Evolutionary conservation across 164 flowering plant genomes (phyloP), one percentile per base, ranked within the genome.

Genomic region (Magnolia sinica): DNA sequence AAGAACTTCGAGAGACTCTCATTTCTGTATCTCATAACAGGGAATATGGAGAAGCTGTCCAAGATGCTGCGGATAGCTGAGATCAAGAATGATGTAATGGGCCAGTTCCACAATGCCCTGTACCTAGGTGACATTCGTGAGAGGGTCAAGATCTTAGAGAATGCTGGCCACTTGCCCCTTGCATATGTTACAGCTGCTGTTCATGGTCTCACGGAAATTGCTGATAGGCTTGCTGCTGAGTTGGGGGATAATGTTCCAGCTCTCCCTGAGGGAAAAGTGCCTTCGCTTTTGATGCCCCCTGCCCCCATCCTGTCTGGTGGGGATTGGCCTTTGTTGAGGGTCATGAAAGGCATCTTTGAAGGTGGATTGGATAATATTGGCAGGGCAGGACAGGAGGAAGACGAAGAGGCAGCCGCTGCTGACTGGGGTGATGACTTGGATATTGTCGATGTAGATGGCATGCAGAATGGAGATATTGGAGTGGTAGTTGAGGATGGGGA

Each of bases 41-140:
- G 98, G 6, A 93, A 95, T 76, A 70, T 84, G 71, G 96, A 89
- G 1, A 95, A 95, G 79, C 81, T 95, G 65, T 89, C 97, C 59
- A 95, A 95, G 73, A 93, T 95, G 98, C 80, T 94, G 84, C 92
- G 86, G 76, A 92, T 94, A 76, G 97, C 94, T 9, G 97, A 94
- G 81, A 89, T 91, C 0, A 91, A 91, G 84, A 89, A 92, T 82
- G 98, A 94, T 76, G 90, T 91, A 22, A 94, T 94, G 98, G 97
- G 98, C 67, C 97, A 92, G 76, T 94, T 92, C 78, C 98, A 94
- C 61, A 91, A 94, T 84, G 90, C 98, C 18, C 80, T 95, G n/a
- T 93, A 95, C 76, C 77, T 93, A 64, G 98, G 98, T 79, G 93
- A 95, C 82, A 79, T 93, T 11, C 73, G 72, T n/a, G 95, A 95